A percentile compares a stretch with the other conserved stretches of the same genome.
Conservation (phyloP, 805 yeast species). For the Cyberlindnera petersonii region DNA sequence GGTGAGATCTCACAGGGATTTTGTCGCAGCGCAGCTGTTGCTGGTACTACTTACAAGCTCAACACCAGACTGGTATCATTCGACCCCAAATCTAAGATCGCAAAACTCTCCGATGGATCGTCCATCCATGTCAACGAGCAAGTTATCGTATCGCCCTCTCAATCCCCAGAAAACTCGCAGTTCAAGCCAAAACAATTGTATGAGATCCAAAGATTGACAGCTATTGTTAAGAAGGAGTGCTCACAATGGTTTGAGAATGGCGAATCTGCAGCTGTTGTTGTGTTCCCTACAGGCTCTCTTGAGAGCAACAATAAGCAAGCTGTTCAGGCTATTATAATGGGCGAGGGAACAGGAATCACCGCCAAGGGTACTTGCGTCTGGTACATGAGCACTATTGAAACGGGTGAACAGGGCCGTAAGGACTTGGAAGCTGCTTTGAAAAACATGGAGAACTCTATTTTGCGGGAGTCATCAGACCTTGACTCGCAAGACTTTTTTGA, state of each 20-base stretch:
- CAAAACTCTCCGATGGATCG: slow-evolving; percentile 72
- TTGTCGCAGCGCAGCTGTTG: slow-evolving; percentile 97
- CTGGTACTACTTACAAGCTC: slow-evolving; percentile 89
- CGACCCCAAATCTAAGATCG: slow-evolving; percentile 64
- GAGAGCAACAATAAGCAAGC: slow-evolving; percentile 60
- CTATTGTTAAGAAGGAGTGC: slow-evolving; percentile 83
- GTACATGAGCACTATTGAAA: slow-evolving; percentile 81
- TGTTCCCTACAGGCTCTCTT: slow-evolving; percentile 84
- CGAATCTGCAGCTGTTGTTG: slow-evolving; percentile 83
- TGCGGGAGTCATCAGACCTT: slow-evolving; percentile 64
- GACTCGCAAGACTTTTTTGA: slow-evolving; percentile 37
- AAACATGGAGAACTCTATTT: slow-evolving; percentile 73
- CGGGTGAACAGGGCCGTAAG: slow-evolving; percentile 60
- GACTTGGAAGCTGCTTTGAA: slow-evolving; percentile 78
- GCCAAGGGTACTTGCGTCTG: slow-evolving; percentile 85
- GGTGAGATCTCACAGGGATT: slow-evolving; percentile 96
- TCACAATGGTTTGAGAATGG: slow-evolving; percentile 86
- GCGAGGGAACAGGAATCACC: slow-evolving; percentile 83
- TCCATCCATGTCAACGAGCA: slow-evolving; percentile 73
- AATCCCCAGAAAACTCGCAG: slow-evolving; percentile 41
- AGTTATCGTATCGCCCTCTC: slow-evolving; percentile 73
- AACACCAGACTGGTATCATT: slow-evolving; percentile 61
- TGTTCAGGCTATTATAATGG: slow-evolving; percentile 84
- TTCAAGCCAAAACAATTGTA: slow-evolving; percentile 43
- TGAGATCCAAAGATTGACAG: slow-evolving; percentile 70